Base-by-base conservation (phyloP, 2,329 filamentous ascomycete genomes). In the Microcyclospora pomicola region DNA sequence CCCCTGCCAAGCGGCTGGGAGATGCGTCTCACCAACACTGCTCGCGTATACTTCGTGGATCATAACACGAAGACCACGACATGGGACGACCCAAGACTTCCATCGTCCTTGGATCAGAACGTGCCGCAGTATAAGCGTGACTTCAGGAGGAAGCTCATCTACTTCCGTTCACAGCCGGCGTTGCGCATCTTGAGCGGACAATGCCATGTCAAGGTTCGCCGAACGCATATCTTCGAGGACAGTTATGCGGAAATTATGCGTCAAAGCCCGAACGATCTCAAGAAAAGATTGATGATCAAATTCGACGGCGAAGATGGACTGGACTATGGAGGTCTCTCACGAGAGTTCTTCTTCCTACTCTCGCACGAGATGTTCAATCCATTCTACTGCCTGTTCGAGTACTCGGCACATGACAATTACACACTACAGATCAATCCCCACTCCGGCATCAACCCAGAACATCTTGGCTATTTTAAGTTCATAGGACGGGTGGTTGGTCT, bases 301-400 rank as follows among this genome's bases (percentile, higher is more conserved):
- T 98, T 98, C 51, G 91, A 98, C 50, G 91, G 91, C 35, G 91
- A 98, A 66, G 91, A 98, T 54, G 91, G 91, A 64, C 68, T 98
- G 43, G 91, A 98, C 64, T 98, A 98, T 56, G 91, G 91, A 61
- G 91, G 91, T 71, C 73, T 98, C 39, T 98, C 91, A 52, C 76
- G 87, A 73, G 91, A 98, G 64, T 98, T 98, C 70, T 98, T 98
- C 72, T 98, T 98, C 77, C 70, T 98, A 31, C 75, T 98, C 39
- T 96, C 88, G 12, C 91, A 98, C 65, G 91, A 98, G 68, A 98
- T 98, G 91, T 98, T 98, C 69, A 98, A 98, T 62, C 91, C 91
- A 27, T 98, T 98, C 67, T 98, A 98, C 68, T 98, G 91, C 61
- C 72, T 98, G 38, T 98, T 98, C 69, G 91, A 98, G 66, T 98